These are phyloP conservation scores for Komagataea norvegica DNA, from an alignment of 1,139 yeast genomes.

Conservation along the genomic window DNA sequence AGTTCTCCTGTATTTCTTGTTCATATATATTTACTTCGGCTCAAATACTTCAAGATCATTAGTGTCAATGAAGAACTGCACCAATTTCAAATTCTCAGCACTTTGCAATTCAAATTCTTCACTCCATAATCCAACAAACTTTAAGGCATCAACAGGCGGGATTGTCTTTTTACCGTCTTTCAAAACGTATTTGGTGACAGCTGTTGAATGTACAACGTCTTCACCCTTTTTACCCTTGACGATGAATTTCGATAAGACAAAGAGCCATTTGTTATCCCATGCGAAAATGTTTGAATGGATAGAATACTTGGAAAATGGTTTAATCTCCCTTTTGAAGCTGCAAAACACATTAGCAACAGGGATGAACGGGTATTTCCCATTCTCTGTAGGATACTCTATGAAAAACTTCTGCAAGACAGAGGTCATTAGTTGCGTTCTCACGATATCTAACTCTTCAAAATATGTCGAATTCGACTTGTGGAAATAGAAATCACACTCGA, in stretches of 20 bases:
- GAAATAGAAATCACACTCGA: constrained; percentile 80
- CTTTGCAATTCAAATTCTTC: constrained; percentile 46
- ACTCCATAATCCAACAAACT: constrained; percentile 51
- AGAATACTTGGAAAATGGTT: constrained; percentile 54
- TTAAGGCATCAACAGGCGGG: constrained; percentile 54
- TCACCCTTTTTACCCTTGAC: constrained; percentile 37
- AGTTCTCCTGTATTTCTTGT: no score
- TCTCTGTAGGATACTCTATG: constrained; percentile 36
- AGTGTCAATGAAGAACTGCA: constrained; percentile 32
- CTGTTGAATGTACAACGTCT: constrained; percentile 44
- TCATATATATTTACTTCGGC: background rate
- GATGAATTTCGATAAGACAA: constrained; percentile 59
- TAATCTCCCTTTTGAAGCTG: constrained; percentile 67
- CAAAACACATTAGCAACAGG: constrained; percentile 77
- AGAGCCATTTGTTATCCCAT: constrained; percentile 89
- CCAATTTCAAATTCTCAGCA: constrained; percentile 33
- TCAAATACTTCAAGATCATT: constrained; percentile 28
- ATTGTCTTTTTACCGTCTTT: constrained; percentile 71
- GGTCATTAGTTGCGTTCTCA: constrained; percentile 62
- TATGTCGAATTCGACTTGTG: constrained; percentile 89
- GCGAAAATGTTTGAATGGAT: constrained; percentile 61
- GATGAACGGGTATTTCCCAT: constrained; percentile 55
- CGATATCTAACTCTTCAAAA: constrained; percentile 77
- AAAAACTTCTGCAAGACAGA: constrained; percentile 50
- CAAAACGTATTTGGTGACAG: constrained; percentile 75